phyloP scores from a whole-genome alignment of 352 stramenopile species.

The Phytophthora litchii region DNA sequence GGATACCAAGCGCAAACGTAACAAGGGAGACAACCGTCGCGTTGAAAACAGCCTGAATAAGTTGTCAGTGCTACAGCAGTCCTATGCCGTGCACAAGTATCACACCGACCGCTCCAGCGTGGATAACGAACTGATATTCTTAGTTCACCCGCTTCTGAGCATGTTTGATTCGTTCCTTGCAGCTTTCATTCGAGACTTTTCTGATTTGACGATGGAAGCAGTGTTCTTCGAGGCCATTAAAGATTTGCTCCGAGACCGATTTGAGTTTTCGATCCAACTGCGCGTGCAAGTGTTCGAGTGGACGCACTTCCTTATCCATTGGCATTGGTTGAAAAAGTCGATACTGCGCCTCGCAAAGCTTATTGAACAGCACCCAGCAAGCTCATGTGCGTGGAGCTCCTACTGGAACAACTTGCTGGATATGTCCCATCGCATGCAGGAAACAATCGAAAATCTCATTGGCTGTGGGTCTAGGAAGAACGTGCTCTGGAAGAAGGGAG shows the following conservation, averaged over 20 bases:
- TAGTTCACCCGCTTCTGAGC: slow-evolving; percentile 73
- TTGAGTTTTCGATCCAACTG: slow-evolving; percentile 83
- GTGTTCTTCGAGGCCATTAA: slow-evolving; percentile 38
- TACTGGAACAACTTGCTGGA: slow-evolving; percentile 60
- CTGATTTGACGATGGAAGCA: slow-evolving; percentile 4
- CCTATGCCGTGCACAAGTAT: slow-evolving; percentile 81
- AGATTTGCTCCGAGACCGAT: slow-evolving; percentile 59
- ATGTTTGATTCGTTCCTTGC: slow-evolving; percentile 59
- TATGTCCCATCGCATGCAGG: slow-evolving; percentile 76
- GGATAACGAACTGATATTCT: slow-evolving; percentile 76
- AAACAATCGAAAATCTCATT: slow-evolving; percentile 73
- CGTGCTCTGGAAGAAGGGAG: slow-evolving; percentile 93
- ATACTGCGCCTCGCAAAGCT: slow-evolving; percentile 40
- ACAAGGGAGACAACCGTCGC: slow-evolving; percentile 11
- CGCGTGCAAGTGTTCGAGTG: slow-evolving; percentile 61
- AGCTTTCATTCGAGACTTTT: slow-evolving; percentile 26
- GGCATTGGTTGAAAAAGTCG: slow-evolving; percentile 79
- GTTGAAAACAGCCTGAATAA: slow-evolving; percentile 42
- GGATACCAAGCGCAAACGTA: slow-evolving; percentile 23
- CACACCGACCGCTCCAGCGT: slow-evolving; percentile 73
- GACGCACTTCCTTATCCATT: slow-evolving; percentile 86
- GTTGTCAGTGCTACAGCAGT: slow-evolving; percentile 81
- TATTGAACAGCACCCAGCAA: slow-evolving; percentile 17
- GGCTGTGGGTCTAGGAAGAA: slow-evolving; percentile 73
- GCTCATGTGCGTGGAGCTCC: slow-evolving; percentile 20